A percentile compares a stretch with the other conserved stretches of the same genome.
These are phyloP conservation scores for Brassica nigra DNA, from an alignment of 345 rosid species.

Conservation along the genomic window DNA sequence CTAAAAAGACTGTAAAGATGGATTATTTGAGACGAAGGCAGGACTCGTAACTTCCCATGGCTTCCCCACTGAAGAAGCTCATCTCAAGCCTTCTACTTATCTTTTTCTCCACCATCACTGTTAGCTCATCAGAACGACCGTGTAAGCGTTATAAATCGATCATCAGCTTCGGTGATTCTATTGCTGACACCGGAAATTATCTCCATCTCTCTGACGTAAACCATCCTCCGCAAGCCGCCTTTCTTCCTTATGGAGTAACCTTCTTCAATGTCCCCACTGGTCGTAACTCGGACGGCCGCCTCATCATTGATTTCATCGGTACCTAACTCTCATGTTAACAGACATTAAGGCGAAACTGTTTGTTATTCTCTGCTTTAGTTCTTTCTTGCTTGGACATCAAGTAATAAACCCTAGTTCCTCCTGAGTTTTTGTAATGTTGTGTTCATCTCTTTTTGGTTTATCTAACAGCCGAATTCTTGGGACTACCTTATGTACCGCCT, in stretches of 20 bases:
- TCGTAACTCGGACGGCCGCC: constrained; percentile 54
- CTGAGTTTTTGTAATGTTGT: not conserved
- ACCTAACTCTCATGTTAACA: not conserved
- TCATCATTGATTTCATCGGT: constrained; percentile 61
- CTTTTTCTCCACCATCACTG: constrained; percentile 5
- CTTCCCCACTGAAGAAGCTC: constrained; percentile 22
- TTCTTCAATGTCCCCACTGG: constrained; percentile 53
- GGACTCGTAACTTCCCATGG: constrained; percentile 17
- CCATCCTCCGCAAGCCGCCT: constrained; percentile 29
- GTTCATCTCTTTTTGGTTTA: not conserved
- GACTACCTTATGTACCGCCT: constrained; percentile 47
- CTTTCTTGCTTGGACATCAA: constrained; percentile 5
- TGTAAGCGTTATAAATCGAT: constrained; percentile 37
- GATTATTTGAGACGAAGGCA: not conserved
- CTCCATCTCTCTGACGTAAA: constrained; percentile 16
- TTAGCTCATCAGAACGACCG: not conserved
- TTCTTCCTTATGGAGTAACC: constrained; percentile 51
- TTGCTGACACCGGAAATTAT: constrained; percentile 55
- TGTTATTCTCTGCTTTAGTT: not conserved
- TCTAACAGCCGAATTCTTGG: constrained; percentile 45
- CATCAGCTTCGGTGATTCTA: constrained; percentile 65
- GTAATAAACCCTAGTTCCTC: not conserved
- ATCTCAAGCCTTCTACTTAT: constrained; percentile 22
- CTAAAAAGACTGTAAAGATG: not conserved
- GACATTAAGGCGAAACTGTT: not conserved